phyloP scores from a whole-genome alignment of 441 rosid species.

The Eugenia klotzschiana region DNA sequence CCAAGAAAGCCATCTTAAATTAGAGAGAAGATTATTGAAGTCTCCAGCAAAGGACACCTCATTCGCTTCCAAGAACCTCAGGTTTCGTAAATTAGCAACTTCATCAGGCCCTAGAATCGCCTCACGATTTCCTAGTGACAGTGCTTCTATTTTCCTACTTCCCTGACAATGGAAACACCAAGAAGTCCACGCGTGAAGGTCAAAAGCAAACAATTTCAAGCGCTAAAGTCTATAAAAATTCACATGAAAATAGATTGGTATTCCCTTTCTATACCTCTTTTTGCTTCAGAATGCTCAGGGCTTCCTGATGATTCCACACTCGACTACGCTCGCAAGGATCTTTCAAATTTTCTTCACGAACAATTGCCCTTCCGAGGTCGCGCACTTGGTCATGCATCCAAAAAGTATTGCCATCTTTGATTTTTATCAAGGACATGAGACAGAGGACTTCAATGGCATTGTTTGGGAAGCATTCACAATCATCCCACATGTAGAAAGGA shows the following conservation, averaged over 20 bases:
- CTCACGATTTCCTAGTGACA: not conserved
- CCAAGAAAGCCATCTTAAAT: not conserved
- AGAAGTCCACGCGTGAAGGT: not conserved
- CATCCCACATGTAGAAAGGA: too few species aligned
- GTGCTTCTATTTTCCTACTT: not conserved
- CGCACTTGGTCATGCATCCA: not conserved
- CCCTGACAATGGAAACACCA: not conserved
- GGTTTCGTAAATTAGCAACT: not conserved
- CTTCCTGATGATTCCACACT: not conserved
- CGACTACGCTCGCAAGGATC: not conserved
- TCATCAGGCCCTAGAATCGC: too few species aligned
- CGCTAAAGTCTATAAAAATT: not conserved
- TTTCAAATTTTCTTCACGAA: not conserved
- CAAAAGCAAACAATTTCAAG: not conserved
- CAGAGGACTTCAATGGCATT: not conserved
- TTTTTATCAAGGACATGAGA: not conserved
- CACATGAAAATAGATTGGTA: not conserved
- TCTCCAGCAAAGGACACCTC: not conserved
- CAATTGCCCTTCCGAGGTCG: not conserved
- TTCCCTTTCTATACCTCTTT: not conserved
- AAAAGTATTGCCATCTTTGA: not conserved
- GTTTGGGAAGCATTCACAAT: too few species aligned
- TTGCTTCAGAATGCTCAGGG: not conserved
- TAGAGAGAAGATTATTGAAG: not conserved
- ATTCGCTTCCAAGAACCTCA: not conserved